Percentiles rank a stretch among this genome's conserved stretches.
Conservation (phyloP, 108 stramenopile species). For the Fragilaria crotonensis region DNA sequence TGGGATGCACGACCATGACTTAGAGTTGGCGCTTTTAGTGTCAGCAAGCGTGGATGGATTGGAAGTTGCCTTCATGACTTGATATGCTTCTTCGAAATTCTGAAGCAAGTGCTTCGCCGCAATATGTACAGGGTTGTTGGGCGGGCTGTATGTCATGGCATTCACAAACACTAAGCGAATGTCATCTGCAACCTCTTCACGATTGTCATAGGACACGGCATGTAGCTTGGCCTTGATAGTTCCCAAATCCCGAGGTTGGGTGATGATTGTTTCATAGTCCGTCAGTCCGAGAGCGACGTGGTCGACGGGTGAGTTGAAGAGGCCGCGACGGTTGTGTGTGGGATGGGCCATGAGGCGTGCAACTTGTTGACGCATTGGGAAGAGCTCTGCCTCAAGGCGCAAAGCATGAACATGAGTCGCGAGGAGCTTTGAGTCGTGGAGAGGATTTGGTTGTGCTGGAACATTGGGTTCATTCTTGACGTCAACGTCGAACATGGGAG, state of each 20-base stretch:
- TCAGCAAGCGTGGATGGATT: background rate
- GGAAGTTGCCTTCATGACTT: background rate
- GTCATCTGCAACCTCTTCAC: slow-evolving; percentile 30
- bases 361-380: slow-evolving; percentile 33
- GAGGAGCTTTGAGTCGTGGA: slow-evolving; percentile 7
- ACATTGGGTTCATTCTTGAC: background rate
- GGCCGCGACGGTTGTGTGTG: slow-evolving; percentile 34
- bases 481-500: background rate
- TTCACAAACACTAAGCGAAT: slow-evolving; percentile 66
- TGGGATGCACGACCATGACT: background rate
- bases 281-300: slow-evolving; percentile 44
- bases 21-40: background rate
- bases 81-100: slow-evolving; percentile 41
- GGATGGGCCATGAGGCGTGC: slow-evolving; percentile 39
- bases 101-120: slow-evolving; percentile 54
- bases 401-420: slow-evolving; percentile 22
- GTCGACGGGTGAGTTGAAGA: slow-evolving; percentile 86
- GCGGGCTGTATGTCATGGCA: slow-evolving; percentile 89
- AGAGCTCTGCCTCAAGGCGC: slow-evolving; percentile 30
- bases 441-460: slow-evolving; percentile 4
- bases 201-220: slow-evolving; percentile 25
- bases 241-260: slow-evolving; percentile 81
- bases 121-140: slow-evolving; percentile 60
- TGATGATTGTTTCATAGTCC: slow-evolving; percentile 57
- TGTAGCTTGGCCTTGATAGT: slow-evolving; percentile 49